Evolutionary conservation across 495 filamentous ascomycete species (phyloP).

Genomic region (Apiosordaria backusii): DNA sequence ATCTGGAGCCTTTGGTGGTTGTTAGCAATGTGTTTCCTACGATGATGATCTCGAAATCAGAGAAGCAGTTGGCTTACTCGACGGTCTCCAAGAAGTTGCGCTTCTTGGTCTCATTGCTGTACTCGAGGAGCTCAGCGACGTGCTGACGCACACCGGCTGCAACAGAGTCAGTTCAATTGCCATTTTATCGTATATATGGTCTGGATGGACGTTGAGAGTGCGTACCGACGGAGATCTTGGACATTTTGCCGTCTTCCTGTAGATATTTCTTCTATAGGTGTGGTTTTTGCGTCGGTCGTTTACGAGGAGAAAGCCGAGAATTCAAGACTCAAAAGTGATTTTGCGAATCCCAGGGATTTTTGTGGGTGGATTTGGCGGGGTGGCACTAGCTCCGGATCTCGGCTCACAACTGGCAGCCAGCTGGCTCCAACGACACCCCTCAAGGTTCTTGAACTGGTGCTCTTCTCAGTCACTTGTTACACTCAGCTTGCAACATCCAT

Average conservation of each 20-base stretch:
- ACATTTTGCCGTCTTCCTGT: slow-evolving; percentile 54
- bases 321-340: slow-evolving; percentile 6
- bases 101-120: slow-evolving; percentile 97
- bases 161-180: slow-evolving; percentile 18
- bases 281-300: slow-evolving; percentile 54
- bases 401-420: not conserved
- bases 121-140: slow-evolving; percentile 84
- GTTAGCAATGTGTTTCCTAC: slow-evolving; percentile 5
- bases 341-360: slow-evolving; percentile 1
- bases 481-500: no score
- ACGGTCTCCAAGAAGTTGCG: slow-evolving; percentile 80
- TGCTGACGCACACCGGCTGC: slow-evolving; percentile 94
- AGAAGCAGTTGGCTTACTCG: slow-evolving; percentile 23
- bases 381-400: not conserved
- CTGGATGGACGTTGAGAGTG: slow-evolving; percentile 4
- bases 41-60: not conserved
- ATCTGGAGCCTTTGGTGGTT: slow-evolving; percentile 65
- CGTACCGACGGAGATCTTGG: slow-evolving; percentile 68
- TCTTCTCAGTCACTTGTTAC: not conserved
- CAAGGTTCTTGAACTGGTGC: not conserved
- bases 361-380: slow-evolving; percentile 6
- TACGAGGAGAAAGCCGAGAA: slow-evolving; percentile 17
- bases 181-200: not conserved
- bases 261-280: slow-evolving; percentile 60
- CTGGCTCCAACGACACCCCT: not conserved